Conservation (phyloP, 2,329 filamentous ascomycete species). For the Aspergillus floridensis region DNA sequence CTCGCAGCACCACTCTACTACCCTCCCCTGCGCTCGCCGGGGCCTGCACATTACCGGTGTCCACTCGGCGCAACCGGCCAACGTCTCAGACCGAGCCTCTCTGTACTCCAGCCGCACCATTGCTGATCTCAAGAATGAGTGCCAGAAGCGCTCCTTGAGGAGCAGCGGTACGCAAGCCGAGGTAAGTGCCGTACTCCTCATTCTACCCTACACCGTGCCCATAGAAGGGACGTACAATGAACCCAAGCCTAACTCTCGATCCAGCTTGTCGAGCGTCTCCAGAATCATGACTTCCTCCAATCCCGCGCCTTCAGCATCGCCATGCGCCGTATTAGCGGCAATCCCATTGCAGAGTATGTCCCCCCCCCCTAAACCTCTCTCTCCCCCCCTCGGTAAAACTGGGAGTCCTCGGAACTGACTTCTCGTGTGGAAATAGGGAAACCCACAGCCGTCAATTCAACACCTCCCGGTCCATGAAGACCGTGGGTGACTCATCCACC, state of each 20-base stretch:
- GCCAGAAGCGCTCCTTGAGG: slow-evolving; percentile 49
- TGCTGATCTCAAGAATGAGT: slow-evolving; percentile 52
- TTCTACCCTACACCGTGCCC: not conserved
- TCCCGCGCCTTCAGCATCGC: slow-evolving; percentile 56
- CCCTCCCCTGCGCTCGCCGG: slow-evolving; percentile 42
- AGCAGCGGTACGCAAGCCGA: slow-evolving; percentile 50
- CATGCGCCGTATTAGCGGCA: slow-evolving; percentile 48
- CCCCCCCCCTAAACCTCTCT: not conserved
- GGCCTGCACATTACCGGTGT: slow-evolving; percentile 60
- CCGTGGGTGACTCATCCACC: slow-evolving; percentile 57
- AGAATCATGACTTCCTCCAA: slow-evolving; percentile 53
- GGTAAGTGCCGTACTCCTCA: slow-evolving; percentile 34
- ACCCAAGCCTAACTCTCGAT: not conserved
- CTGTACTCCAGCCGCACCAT: slow-evolving; percentile 52
- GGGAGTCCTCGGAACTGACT: slow-evolving; percentile 15
- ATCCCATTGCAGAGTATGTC: slow-evolving; percentile 38
- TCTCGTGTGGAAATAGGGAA: slow-evolving; percentile 49
- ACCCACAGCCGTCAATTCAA: slow-evolving; percentile 58
- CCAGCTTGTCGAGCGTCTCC: slow-evolving; percentile 52
- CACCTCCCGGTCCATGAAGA: slow-evolving; percentile 57
- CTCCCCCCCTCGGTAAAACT: not conserved
- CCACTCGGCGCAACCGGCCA: slow-evolving; percentile 53
- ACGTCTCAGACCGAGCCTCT: slow-evolving; percentile 51
- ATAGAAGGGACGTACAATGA: not conserved
- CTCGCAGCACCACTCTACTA: slow-evolving; percentile 35